phyloP scores from a whole-genome alignment of 495 filamentous ascomycete species.

The Penicillium argentinense region DNA sequence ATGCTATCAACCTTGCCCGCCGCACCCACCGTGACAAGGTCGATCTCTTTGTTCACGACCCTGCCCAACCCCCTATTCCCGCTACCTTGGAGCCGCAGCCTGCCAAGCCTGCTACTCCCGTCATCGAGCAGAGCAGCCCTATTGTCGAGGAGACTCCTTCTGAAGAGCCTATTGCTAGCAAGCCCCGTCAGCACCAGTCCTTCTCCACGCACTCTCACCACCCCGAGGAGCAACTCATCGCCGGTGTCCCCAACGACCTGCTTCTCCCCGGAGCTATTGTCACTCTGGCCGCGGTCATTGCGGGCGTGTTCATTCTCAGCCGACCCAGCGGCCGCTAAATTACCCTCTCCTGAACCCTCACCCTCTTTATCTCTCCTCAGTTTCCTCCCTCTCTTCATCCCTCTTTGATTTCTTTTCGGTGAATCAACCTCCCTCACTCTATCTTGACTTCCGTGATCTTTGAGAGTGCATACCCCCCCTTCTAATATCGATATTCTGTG shows the following conservation, averaged over 20 bases:
- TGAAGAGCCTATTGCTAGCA: slow-evolving; percentile 58
- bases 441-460: slow-evolving; percentile 11
- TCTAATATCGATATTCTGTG: slow-evolving; percentile 32
- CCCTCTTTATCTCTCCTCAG: slow-evolving; percentile 10
- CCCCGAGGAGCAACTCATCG: slow-evolving; percentile 74
- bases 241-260: slow-evolving; percentile 91
- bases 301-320: slow-evolving; percentile 88
- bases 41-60: slow-evolving; percentile 95
- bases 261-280: slow-evolving; percentile 92
- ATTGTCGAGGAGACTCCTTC: slow-evolving; percentile 14
- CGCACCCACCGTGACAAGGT: slow-evolving; percentile 83
- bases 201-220: slow-evolving; percentile 9
- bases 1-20: slow-evolving; percentile 82
- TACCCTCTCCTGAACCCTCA: neutral
- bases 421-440: slow-evolving; percentile 12
- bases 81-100: slow-evolving; percentile 69
- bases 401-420: slow-evolving; percentile 14
- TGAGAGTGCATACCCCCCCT: slow-evolving; percentile 25
- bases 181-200: slow-evolving; percentile 27
- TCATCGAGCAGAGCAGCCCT: slow-evolving; percentile 55
- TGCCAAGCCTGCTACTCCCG: slow-evolving; percentile 53
- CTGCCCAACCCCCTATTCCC: slow-evolving; percentile 73
- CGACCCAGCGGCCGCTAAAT: slow-evolving; percentile 66
- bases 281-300: slow-evolving; percentile 90
- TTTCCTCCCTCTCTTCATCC: slow-evolving; percentile 16